Base-by-base conservation (phyloP, 306 rosid genomes). In the Rosa chinensis region DNA sequence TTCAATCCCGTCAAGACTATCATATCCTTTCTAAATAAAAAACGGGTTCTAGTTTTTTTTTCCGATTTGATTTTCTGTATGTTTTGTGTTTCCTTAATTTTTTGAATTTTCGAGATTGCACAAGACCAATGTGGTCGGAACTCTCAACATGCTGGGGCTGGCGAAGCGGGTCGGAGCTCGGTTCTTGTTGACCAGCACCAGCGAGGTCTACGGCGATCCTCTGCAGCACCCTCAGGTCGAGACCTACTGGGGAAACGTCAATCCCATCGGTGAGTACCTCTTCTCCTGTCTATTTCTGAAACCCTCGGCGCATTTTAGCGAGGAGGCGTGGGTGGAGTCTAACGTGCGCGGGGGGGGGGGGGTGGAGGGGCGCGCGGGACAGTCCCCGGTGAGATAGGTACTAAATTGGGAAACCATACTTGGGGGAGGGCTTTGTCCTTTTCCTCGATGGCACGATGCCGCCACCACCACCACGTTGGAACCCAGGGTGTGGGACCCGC, bases 201-300 rank as follows among this genome's bases (percentile, higher is more conserved):
- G 98, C 64, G 99, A 95, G 87, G 99, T 95, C 39, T 95, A 95
- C 77, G 99, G 99, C 9, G 99, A 95, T 85, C 99, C 99, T 77
- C 89, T 95, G 72, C 94, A 95, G 76, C 99, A 95, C 35, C 99
- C 99, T 69, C 99, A 95, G 89, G 93, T 91, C 74, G 99, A 95
- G 77, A 95, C 98, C 16, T 95, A 95, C 80, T 95, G 99, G 99
- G 99, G 99, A 81, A 95, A 95, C 90, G 99, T 95, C 79, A 95
- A 95, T 86, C 99, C 99, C 21, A 95, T 95, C 73, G 99, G 99
- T 95, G 8, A 58, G 69, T 21, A 6, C 42, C 50, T 5, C 0
- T 43, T 9, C 49, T 47, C 64, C 1, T 44, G 11, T 75, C 4
- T 59, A 39, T 14, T 32, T 18, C 47, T 9, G 66, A 55, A 13